Evolutionary conservation across 176 grass and related monocot species (phyloP), one percentile per base, ranked within the genome.

Genomic region (Echinochloa phyllopogon): DNA sequence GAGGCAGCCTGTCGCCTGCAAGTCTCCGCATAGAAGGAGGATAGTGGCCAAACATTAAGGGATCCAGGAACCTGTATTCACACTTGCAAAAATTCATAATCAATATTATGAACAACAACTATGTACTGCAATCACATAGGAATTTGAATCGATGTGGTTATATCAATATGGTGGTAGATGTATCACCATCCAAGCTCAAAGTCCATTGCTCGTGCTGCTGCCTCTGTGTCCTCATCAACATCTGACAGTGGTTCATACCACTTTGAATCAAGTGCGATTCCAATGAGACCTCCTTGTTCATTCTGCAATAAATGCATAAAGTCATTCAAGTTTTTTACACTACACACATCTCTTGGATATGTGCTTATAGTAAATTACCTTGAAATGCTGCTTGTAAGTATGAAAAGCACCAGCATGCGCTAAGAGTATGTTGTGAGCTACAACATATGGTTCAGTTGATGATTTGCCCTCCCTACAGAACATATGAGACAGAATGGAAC

Each of bases 171-270:
- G 79, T 33, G 50, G 5, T 33, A 69, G 33, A 70, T 82, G 65
- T 23, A 75, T 90, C 67, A 98, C 96, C 96, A 98, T 92, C 96
- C 93, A 65, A 94, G 91, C 87, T 95, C 96, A 69, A 98, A 95
- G 76, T 98, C 91, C 89, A 98, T 92, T 64, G 93, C 91, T 77
- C 96, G 87, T 13, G 81, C 68, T 74, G 96, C 91, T 18, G 96
- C 96, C 24, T 92, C 86, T 27, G 25, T 83, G 74, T 98, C 93
- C 88, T 98, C 96, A 49, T 84, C 63, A 3, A 55, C 83, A 85
- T 89, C 86, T 65, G 89, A 92, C 69, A 88, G 62, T n/a, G 96
- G 91, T 63, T 94, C 96, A 43, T 95, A 98, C 96, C 96, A 98
- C 57, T 89, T 95, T 45, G 96, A 89, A 82, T 95, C 92, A 9